Evolutionary conservation across 2,329 filamentous ascomycete species (phyloP), one percentile per base, ranked within the genome.

Genomic region (Trichoderma simmonsii): DNA sequence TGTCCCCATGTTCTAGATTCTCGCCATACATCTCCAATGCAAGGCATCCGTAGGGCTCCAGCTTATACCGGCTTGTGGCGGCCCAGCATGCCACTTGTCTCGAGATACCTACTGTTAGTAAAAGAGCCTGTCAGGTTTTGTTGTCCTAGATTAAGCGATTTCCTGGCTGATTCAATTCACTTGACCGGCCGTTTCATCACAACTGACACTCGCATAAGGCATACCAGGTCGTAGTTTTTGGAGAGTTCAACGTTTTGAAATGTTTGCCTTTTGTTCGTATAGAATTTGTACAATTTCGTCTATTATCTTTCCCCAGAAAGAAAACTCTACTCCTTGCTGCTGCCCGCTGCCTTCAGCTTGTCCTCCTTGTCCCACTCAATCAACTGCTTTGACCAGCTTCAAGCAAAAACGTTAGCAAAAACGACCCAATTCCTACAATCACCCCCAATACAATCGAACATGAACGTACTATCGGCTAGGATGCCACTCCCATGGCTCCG

Each of bases 391-490:
- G 83, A 84, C 83, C 83, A 85, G 75, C 83, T 85, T 61, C 70
- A 71, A 36, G n/a, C 12, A 28, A 61, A 28, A 24, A 30, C 7
- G 57, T 70, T 26, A 70, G 67, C 57, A 61, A 62, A 24, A 12
- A 51, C 18, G n/a, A 5, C 11, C 48, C n/a, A n/a, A 30, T 34
- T 9, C 6, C 32, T 2, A 18, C 36, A 21, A 21, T 9, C 14
- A 36, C 18, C 7, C 34, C 26, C 24, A 34, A 34, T 18, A 12
- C 21, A 18, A 32, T 26, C n/a, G 14, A 6, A 7, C 26, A 28
- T 36, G 11, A 24, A 88, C 92, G 78, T 86, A 95, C 93, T 92
- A 90, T 89, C 93, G 88, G 84, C 93, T 96, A 62, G 93, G 93
- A 82, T 91, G 94, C 87, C 95, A 96, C 79, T 92, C 86, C 77